A percentile compares a stretch with the other conserved stretches of the same genome.
These are phyloP conservation scores for Neostapfia colusana DNA, from an alignment of 176 grass and related monocot species.

Conservation along the genomic window DNA sequence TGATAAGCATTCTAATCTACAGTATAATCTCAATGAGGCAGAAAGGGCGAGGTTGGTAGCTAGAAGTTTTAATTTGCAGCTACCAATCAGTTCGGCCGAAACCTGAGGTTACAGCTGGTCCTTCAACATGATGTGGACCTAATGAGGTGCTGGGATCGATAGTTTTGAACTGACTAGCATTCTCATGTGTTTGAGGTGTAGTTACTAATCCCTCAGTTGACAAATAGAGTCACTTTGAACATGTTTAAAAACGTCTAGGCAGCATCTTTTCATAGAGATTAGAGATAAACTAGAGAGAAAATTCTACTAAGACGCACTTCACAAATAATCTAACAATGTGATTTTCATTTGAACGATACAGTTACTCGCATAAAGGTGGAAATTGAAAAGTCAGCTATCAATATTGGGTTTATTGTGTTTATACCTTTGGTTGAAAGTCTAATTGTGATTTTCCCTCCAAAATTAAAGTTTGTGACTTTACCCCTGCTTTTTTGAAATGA, in stretches of 20 bases:
- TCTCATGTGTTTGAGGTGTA: neutral
- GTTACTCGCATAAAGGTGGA: neutral
- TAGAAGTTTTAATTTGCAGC: neutral
- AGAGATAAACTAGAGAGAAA: neutral
- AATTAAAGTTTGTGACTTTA: too few relatives aligned
- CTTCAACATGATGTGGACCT: too few relatives aligned
- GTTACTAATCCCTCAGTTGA: neutral
- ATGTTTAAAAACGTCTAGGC: neutral
- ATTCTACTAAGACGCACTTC: neutral
- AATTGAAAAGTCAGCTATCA: too few relatives aligned
- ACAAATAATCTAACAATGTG: neutral
- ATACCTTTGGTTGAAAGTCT: too few relatives aligned
- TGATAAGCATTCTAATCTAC: neutral
- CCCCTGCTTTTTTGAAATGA: too few relatives aligned
- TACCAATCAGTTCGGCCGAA: conserved; percentile 3
- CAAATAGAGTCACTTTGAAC: neutral
- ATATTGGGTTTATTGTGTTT: too few relatives aligned
- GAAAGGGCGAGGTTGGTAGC: neutral
- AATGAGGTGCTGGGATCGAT: neutral
- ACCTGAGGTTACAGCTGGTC: neutral
- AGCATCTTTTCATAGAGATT: too few relatives aligned
- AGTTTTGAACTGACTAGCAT: neutral
- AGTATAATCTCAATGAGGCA: neutral
- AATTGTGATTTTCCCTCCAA: too few relatives aligned
- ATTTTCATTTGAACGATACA: neutral